A percentile compares a stretch with the other conserved stretches of the same genome.
phyloP scores from a whole-genome alignment of 805 yeast genomes.

The Metschnikowia hibisci region DNA sequence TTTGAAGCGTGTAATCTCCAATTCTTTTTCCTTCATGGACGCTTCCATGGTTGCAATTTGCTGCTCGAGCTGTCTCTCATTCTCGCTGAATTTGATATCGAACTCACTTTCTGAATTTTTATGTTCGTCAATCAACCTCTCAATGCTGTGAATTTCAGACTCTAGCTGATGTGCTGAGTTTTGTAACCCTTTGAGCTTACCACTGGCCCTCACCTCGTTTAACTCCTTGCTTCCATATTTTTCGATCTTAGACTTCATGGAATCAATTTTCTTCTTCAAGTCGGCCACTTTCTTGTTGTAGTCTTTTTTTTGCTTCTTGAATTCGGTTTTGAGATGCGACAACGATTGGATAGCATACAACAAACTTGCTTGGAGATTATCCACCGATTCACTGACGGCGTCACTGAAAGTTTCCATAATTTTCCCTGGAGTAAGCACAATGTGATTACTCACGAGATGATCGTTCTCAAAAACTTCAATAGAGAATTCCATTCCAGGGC shows the following conservation, averaged over 20 bases:
- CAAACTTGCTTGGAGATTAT: constrained; percentile 33
- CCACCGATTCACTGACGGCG: constrained; percentile 23
- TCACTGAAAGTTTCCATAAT: neutral
- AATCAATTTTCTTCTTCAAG: constrained; percentile 30
- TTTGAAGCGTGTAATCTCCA: constrained; percentile 21
- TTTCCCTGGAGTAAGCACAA: constrained; percentile 28
- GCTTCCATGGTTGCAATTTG: constrained; percentile 24
- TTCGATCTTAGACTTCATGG: constrained; percentile 28
- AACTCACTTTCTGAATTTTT: constrained; percentile 13
- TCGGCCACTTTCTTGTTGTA: constrained; percentile 35
- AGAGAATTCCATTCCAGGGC: constrained; percentile 36
- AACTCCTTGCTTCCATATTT: constrained; percentile 24
- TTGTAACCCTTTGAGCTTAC: constrained; percentile 38
- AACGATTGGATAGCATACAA: constrained; percentile 28
- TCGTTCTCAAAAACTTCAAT: constrained; percentile 25
- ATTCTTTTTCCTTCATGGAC: constrained; percentile 23
- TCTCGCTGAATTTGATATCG: constrained; percentile 16
- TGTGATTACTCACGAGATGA: constrained; percentile 19
- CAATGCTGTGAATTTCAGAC: constrained; percentile 28
- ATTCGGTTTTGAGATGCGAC: constrained; percentile 20
- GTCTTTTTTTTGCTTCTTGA: constrained; percentile 35
- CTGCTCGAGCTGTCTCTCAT: constrained; percentile 18
- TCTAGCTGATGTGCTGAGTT: constrained; percentile 39
- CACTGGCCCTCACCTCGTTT: constrained; percentile 30
- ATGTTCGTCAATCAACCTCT: constrained; percentile 16